Conservation (phyloP, 1,284 basidiomycete species). For the Pseudozyma sp. region DNA sequence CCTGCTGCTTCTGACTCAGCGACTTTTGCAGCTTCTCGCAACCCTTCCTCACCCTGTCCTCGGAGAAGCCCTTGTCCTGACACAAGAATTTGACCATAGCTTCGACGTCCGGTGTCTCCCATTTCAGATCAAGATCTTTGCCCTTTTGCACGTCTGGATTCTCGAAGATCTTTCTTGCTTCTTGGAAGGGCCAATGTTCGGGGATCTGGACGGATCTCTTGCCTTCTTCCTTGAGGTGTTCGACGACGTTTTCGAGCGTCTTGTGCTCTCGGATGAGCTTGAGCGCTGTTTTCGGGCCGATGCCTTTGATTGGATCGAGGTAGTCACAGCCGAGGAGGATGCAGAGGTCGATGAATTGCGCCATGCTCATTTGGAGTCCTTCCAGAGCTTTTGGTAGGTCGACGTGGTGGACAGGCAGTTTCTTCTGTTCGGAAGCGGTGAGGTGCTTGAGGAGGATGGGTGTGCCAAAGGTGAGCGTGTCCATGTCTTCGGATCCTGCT, state of each 20-base stretch:
- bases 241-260: slow-evolving; percentile 82
- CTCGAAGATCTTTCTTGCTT: slow-evolving; percentile 89
- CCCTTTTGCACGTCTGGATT: slow-evolving; percentile 89
- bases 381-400: slow-evolving; percentile 83
- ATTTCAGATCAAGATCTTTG: slow-evolving; percentile 91
- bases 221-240: slow-evolving; percentile 75
- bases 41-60: slow-evolving; percentile 94
- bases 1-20: slow-evolving; percentile 92
- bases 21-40: slow-evolving; percentile 91
- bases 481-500: slow-evolving; percentile 99
- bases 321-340: slow-evolving; percentile 98
- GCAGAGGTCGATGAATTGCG: slow-evolving; percentile 94
- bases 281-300: slow-evolving; percentile 94
- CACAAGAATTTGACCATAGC: slow-evolving; percentile 95
- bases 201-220: slow-evolving; percentile 75
- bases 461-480: slow-evolving; percentile 93
- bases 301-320: slow-evolving; percentile 92
- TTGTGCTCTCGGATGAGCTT: slow-evolving; percentile 90
- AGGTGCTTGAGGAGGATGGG: slow-evolving; percentile 94
- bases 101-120: slow-evolving; percentile 92
- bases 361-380: slow-evolving; percentile 91
- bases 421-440: slow-evolving; percentile 98
- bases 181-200: slow-evolving; percentile 95
- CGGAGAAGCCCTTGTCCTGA: slow-evolving; percentile 95
- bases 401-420: slow-evolving; percentile 96